phyloP scores from a whole-genome alignment of 257 asterid species.

The Solanum paucissectum region DNA sequence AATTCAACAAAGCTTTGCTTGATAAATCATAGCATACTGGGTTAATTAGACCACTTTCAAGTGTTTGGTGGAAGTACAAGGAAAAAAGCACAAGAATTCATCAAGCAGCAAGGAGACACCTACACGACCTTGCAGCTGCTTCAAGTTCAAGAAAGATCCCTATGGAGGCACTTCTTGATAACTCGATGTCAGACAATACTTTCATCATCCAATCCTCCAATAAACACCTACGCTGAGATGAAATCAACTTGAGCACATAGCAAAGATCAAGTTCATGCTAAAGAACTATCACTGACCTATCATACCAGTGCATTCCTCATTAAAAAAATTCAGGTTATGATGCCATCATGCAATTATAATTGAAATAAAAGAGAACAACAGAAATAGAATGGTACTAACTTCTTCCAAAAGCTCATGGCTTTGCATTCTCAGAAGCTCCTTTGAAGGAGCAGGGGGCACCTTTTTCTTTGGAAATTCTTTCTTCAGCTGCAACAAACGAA shows the following conservation, averaged over 20 bases:
- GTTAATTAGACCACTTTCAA: neutral
- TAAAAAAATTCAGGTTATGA: neutral
- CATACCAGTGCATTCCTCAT: neutral
- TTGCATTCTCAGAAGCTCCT: conserved; percentile 39
- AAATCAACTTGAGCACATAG: conserved; percentile 16
- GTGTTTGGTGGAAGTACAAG: neutral
- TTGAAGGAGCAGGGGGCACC: conserved; percentile 48
- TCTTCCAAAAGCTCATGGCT: conserved; percentile 42
- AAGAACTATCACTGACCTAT: neutral
- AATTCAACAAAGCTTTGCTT: neutral
- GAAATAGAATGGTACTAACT: conserved; percentile 29
- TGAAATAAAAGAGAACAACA: neutral
- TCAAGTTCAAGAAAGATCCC: conserved; percentile 75
- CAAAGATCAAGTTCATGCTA: neutral
- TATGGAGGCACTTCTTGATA: conserved; percentile 54
- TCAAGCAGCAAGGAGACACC: conserved; percentile 24
- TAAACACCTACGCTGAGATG: conserved; percentile 57
- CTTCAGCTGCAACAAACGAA: conserved; percentile 37
- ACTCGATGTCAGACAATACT: conserved; percentile 54
- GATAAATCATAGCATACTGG: neutral
- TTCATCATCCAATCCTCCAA: conserved; percentile 67
- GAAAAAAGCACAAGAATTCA: neutral
- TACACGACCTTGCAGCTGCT: conserved; percentile 73
- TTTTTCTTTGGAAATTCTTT: conserved; percentile 41
- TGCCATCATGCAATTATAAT: neutral